phyloP scores from a whole-genome alignment of 202 grass and related monocot species.

The Bolboschoenoplectus hybrid region DNA sequence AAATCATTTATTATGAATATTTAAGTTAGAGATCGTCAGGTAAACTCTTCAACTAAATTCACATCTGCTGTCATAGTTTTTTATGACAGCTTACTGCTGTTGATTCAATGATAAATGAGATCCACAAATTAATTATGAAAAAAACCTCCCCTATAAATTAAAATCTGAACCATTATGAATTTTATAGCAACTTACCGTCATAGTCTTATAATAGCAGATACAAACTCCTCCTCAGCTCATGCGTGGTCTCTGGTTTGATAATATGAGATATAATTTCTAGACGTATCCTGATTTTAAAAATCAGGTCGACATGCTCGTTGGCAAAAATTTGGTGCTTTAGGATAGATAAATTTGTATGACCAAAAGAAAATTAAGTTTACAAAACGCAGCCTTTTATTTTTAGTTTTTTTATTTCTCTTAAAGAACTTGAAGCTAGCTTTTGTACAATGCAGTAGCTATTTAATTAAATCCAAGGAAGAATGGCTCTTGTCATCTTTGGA shows the following conservation, averaged over 20 bases:
- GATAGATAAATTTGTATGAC: slow-evolving; percentile 1
- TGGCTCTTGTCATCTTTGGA: neutral
- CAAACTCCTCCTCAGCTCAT: neutral
- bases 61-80: no score
- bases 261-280: neutral
- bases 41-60: no score
- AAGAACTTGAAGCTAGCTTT: neutral
- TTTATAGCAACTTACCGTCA: no score
- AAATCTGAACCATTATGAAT: neutral
- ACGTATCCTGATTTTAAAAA: neutral
- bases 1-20: no score
- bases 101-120: no score
- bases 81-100: no score
- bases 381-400: neutral
- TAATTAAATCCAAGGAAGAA: slow-evolving; percentile 8
- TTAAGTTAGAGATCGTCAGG: no score
- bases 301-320: neutral
- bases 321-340: slow-evolving; percentile 12
- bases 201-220: neutral
- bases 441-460: neutral
- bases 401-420: neutral
- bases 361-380: neutral
- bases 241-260: neutral
- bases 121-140: no score
- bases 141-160: no score